Base-by-base conservation (phyloP, 441 rosid species). In the Aleurites moluccanus region DNA sequence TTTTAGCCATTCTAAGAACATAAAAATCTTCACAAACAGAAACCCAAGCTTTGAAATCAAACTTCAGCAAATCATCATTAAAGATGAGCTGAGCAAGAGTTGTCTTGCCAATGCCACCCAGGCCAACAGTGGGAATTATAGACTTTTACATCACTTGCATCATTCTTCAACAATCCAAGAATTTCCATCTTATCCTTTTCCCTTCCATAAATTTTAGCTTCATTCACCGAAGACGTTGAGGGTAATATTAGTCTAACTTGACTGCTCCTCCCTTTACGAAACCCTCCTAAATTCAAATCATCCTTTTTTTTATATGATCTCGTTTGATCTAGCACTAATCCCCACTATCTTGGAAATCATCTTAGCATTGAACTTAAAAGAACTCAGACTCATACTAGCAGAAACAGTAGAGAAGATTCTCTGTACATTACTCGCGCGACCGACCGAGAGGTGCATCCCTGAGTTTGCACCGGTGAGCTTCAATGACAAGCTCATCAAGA, bases 11-110 rank as follows among this genome's bases (percentile, higher is more conserved):
- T n/a, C n/a, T n/a, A n/a, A n/a, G n/a, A n/a, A n/a, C n/a, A n/a
- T n/a, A n/a, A n/a, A n/a, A n/a, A 20, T 45, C 62, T 13, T 79
- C 79, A 16, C 64, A 68, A 14, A 79, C 79, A 23, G 42, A 70
- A 20, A 70, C 78, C 79, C 82, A 79, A n/a, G 27, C 35, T 50
- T 8, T 70, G 20, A 69, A 52, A 64, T 64, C 72, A 52, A 74
- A 79, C 10, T 23, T 8, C 42, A 71, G 10, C 2, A 1, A 20
- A 1, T 28, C 53, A 23, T 71, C 73, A 65, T 75, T 70, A 52
- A 59, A 75, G 33, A n/a, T n/a, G n/a, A n/a, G n/a, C n/a, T n/a
- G n/a, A n/a, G n/a, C n/a, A n/a, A n/a, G n/a, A n/a, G n/a, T n/a
- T n/a, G n/a, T n/a, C n/a, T n/a, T n/a, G n/a, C n/a, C n/a, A n/a